phyloP scores from a whole-genome alignment of 345 rosid genomes.

The Leavenworthia alabamica region DNA sequence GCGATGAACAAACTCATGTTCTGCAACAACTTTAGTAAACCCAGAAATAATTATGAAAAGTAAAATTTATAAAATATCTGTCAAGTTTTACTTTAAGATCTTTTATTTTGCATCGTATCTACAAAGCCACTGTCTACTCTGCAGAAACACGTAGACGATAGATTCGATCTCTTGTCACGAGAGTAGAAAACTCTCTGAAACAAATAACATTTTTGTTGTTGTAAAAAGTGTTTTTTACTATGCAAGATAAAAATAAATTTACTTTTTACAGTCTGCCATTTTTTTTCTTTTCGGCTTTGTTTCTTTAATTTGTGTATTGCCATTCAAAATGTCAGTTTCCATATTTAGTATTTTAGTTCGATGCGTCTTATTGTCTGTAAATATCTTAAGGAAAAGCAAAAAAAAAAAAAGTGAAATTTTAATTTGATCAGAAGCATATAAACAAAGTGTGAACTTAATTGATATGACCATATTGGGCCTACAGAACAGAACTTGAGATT shows the following conservation, averaged over 20 bases:
- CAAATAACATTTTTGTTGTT: background rate
- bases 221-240: constrained; percentile 18
- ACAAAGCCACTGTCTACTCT: constrained; percentile 26
- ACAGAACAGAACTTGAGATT: too few relatives aligned
- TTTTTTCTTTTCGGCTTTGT: constrained; percentile 25
- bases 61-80: background rate
- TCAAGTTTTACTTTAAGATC: constrained; percentile 13
- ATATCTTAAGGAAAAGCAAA: background rate
- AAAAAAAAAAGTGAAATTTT: background rate
- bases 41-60: too few relatives aligned
- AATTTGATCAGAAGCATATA: too few relatives aligned
- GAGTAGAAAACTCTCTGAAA: constrained; percentile 27
- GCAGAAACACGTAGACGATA: constrained; percentile 33
- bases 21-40: too few relatives aligned
- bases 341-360: constrained; percentile 29
- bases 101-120: constrained; percentile 24
- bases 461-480: too few relatives aligned
- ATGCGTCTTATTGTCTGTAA: constrained; percentile 20
- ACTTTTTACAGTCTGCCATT: constrained; percentile 30
- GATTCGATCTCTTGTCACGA: constrained; percentile 32
- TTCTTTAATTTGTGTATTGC: constrained; percentile 30
- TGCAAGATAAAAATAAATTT: constrained; percentile 1
- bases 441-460: too few relatives aligned
- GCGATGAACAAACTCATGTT: too few relatives aligned
- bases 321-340: constrained; percentile 35